These are phyloP conservation scores for Phoenix dactylifera DNA, from an alignment of 176 grass and related monocot genomes.

Conservation along the genomic window DNA sequence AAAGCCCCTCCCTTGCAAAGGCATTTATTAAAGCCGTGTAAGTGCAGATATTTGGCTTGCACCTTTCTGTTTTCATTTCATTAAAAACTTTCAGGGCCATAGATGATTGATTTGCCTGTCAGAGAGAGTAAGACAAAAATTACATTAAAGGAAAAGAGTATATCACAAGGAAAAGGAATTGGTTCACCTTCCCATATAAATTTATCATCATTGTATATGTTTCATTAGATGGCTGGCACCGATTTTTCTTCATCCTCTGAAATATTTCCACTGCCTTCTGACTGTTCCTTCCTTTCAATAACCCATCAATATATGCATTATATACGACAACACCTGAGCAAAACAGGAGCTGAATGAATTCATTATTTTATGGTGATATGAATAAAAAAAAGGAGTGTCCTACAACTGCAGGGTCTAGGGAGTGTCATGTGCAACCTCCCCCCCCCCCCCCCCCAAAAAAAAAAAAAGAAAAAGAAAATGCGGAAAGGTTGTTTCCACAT, in stretches of 20 bases:
- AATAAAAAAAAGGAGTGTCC: too few relatives aligned
- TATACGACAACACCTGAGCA: slow-evolving; percentile 59
- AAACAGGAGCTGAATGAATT: slow-evolving; percentile 16
- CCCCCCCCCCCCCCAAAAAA: too few relatives aligned
- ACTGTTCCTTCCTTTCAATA: slow-evolving; percentile 60
- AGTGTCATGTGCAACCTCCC: too few relatives aligned
- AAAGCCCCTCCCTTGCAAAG: slow-evolving; percentile 81
- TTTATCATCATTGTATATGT: slow-evolving; percentile 95
- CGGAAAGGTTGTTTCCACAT: too few relatives aligned
- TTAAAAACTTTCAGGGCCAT: slow-evolving; percentile 59
- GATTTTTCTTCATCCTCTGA: slow-evolving; percentile 68
- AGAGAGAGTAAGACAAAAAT: slow-evolving; percentile 2
- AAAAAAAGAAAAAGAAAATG: too few relatives aligned
- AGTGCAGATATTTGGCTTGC: slow-evolving; percentile 92
- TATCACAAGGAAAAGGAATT: not conserved
- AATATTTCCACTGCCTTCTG: slow-evolving; percentile 78
- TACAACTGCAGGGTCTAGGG: too few relatives aligned
- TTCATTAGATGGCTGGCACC: slow-evolving; percentile 61
- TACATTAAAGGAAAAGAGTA: not conserved
- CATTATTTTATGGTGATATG: not conserved
- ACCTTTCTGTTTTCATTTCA: slow-evolving; percentile 70
- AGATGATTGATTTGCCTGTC: slow-evolving; percentile 63
- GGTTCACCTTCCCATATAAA: slow-evolving; percentile 65
- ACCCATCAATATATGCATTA: slow-evolving; percentile 60
- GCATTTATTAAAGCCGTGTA: slow-evolving; percentile 85